Conservation (phyloP, 2,329 filamentous ascomycete genomes). For the Clarireedia monteithiana region DNA sequence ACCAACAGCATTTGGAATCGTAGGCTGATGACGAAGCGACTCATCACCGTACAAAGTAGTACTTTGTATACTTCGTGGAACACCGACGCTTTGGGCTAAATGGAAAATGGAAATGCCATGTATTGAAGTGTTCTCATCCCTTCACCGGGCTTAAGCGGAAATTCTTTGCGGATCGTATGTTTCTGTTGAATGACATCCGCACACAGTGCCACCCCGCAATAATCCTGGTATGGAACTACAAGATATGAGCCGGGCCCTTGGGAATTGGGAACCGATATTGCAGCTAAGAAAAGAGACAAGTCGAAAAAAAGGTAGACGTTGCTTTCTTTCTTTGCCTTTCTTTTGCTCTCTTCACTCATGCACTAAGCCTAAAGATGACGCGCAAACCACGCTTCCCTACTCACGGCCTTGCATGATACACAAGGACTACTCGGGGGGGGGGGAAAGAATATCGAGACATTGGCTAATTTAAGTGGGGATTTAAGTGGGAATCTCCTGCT, state of each 20-base stretch:
- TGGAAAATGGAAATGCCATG: neutral
- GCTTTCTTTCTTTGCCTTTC: neutral
- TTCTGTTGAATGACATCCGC: neutral
- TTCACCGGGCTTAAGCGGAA: neutral
- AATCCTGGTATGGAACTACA: conserved; percentile 4
- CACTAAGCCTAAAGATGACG: conserved; percentile 6
- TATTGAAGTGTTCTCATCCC: too few species aligned
- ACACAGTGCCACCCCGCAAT: conserved; percentile 10
- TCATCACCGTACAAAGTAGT: too few species aligned
- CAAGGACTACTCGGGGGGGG: neutral
- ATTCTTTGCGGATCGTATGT: neutral
- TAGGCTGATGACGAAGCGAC: too few species aligned
- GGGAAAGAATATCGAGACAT: neutral
- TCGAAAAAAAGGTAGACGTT: neutral
- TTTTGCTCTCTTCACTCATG: neutral
- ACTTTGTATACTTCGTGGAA: too few species aligned
- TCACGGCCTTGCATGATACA: neutral
- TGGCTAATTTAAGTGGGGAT: neutral
- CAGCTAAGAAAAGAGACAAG: neutral
- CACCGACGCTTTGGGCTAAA: too few species aligned
- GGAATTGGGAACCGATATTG: conserved; percentile 6
- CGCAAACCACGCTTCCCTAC: neutral
- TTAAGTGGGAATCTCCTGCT: neutral
- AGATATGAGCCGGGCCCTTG: conserved; percentile 8
- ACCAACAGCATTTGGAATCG: too few species aligned